Evolutionary conservation across 108 stramenopile genomes (phyloP), one percentile per base, ranked within the genome.

Genomic region (Cylindrotheca fusiformis): DNA sequence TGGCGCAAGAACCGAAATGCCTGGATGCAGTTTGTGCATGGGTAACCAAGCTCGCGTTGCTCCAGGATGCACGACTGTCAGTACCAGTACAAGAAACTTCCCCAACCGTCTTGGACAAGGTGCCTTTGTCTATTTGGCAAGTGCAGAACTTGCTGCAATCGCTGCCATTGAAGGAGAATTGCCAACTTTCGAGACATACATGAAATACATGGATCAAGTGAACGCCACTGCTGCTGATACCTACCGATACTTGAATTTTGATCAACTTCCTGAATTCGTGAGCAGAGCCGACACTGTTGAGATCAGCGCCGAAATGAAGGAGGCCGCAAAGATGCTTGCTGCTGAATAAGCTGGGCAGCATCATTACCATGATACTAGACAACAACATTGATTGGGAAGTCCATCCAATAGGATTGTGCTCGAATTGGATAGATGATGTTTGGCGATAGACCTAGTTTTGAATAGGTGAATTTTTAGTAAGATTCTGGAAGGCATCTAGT

Each of bases 81-180:
- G 91, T 12, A 97, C 96, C 56, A 90, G 88, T 50, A 97, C 96
- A 17, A 79, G 96, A 32, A 97, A 97, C 83, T 97, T 97, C 83
- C 96, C 96, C 63, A 97, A 97, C 79, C 91, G 96, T 58, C 76
- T 97, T 41, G 96, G 96, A 72, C 93, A 95, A 77, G 96, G 96
- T 22, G 88, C 96, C 4, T 91, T 95, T 69, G 96, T 97, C 21
- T 97, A 86, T 71, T 78, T 97, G 52, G 91, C 96, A 49, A 83
- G 80, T 53, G 94, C 96, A 26, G 96, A 97, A 62, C 64, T 97
- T 45, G 94, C 96, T 3, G 94, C 96, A 31, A 78, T 95, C 56
- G 88, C 94, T 23, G 62, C 77, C 36, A 95, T 97, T 65, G 78
- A 87, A 54, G 96, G 96, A 24, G 65, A 76, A 46, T 79, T 97